Conservation (phyloP, 1,139 yeast genomes). For the Yamadazyma diddensiae region DNA sequence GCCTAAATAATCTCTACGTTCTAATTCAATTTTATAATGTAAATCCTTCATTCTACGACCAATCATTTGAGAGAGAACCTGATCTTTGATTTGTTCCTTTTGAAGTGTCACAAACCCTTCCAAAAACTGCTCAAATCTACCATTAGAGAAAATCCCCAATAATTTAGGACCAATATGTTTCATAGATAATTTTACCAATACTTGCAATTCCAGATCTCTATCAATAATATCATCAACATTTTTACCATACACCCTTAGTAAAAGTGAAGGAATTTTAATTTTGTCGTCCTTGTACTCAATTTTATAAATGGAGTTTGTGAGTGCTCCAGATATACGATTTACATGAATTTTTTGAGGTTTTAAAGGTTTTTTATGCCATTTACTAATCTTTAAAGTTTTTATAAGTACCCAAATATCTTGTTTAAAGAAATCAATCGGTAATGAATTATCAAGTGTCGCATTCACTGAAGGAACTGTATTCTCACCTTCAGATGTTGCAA, state of each 20-base stretch:
- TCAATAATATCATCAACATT: slow-evolving; percentile 86
- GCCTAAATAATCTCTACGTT: slow-evolving; percentile 49
- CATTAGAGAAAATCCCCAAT: slow-evolving; percentile 85
- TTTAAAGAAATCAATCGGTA: slow-evolving; percentile 82
- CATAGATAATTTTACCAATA: slow-evolving; percentile 68
- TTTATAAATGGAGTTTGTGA: slow-evolving; percentile 85
- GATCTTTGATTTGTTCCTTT: slow-evolving; percentile 68
- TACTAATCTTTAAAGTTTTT: slow-evolving; percentile 63
- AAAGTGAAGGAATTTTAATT: slow-evolving; percentile 41
- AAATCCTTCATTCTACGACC: slow-evolving; percentile 96
- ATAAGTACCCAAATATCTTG: slow-evolving; percentile 71
- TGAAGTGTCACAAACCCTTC: slow-evolving; percentile 76
- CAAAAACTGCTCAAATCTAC: slow-evolving; percentile 87
- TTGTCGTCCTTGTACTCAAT: slow-evolving; percentile 43
- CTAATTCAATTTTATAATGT: slow-evolving; percentile 75
- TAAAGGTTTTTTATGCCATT: slow-evolving; percentile 63
- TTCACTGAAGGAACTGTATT: slow-evolving; percentile 34
- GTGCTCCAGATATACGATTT: slow-evolving; percentile 79
- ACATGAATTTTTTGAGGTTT: slow-evolving; percentile 45
- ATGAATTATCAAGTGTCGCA: slow-evolving; percentile 59
- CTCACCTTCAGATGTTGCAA: slow-evolving; percentile 26
- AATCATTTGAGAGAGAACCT: slow-evolving; percentile 75
- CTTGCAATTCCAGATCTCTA: slow-evolving; percentile 72
- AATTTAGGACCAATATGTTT: slow-evolving; percentile 85
- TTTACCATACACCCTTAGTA: slow-evolving; percentile 87